phyloP scores from a whole-genome alignment of 441 rosid genomes.

The Adansonia grandidieri region DNA sequence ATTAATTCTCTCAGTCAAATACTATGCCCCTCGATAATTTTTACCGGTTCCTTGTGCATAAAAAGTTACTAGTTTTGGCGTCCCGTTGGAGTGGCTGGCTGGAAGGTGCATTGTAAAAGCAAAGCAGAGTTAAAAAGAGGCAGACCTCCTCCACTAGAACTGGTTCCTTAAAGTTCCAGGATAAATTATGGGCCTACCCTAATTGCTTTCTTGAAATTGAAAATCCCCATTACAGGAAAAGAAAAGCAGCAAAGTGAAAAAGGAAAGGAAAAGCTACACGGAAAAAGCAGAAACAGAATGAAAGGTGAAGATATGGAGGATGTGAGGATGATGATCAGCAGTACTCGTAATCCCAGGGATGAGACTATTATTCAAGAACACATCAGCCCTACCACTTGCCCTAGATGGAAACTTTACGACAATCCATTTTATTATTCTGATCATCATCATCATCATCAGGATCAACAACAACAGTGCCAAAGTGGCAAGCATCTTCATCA shows the following conservation, averaged over 20 bases:
- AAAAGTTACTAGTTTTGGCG: background rate
- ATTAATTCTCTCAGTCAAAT: background rate
- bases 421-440: slow-evolving; percentile 58
- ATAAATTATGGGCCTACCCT: background rate
- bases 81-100: background rate
- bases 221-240: slow-evolving; percentile 4
- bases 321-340: slow-evolving; percentile 13
- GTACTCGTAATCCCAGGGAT: background rate
- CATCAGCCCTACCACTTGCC: slow-evolving; percentile 39
- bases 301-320: slow-evolving; percentile 18
- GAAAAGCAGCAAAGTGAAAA: background rate
- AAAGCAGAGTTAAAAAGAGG: background rate
- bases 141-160: too few relatives aligned
- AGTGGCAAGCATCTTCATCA: slow-evolving; percentile 36
- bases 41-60: background rate
- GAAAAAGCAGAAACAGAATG: slow-evolving; percentile 25
- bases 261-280: slow-evolving; percentile 18
- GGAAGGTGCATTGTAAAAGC: background rate
- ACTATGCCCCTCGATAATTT: background rate
- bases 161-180: too few relatives aligned
- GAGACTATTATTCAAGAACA: too few relatives aligned
- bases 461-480: too few relatives aligned
- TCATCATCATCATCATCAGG: too few relatives aligned
- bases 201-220: background rate
- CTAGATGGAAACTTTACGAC: slow-evolving; percentile 79